A percentile compares a stretch with the other conserved stretches of the same genome.
phyloP scores from a whole-genome alignment of 129 eudicot species.

The Cynara cardunculus region DNA sequence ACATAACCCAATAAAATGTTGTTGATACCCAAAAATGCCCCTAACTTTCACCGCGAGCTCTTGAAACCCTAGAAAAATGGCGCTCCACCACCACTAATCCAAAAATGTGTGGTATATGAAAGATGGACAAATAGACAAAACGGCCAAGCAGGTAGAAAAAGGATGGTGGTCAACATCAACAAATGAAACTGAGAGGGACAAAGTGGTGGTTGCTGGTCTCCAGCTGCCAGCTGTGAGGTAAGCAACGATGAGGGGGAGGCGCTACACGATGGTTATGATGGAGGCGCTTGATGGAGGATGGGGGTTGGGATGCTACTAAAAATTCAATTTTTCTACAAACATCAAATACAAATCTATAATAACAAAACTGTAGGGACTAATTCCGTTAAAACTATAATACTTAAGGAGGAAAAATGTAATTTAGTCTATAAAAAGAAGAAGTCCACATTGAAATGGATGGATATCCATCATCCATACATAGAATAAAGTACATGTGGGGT shows the following conservation, averaged over 20 bases:
- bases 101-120: not conserved
- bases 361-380: not conserved
- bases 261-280: not conserved
- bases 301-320: not conserved
- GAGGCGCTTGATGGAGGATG: not conserved
- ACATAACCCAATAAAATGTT: not conserved
- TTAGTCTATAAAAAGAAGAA: not conserved
- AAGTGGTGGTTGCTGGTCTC: not conserved
- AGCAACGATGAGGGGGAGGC: not conserved
- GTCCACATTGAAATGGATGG: not conserved
- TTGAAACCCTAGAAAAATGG: not conserved
- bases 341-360: not conserved
- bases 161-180: not conserved
- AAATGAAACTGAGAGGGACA: not conserved
- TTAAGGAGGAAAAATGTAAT: not conserved
- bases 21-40: not conserved
- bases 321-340: not conserved
- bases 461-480: conserved; percentile 13
- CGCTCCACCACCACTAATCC: too few species aligned
- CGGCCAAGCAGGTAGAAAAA: not conserved
- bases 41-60: not conserved
- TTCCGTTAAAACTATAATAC: not conserved
- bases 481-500: conserved; percentile 1
- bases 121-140: not conserved
- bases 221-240: not conserved